Base-by-base conservation (phyloP, 805 yeast species). In the Suhomyces emberorum region DNA sequence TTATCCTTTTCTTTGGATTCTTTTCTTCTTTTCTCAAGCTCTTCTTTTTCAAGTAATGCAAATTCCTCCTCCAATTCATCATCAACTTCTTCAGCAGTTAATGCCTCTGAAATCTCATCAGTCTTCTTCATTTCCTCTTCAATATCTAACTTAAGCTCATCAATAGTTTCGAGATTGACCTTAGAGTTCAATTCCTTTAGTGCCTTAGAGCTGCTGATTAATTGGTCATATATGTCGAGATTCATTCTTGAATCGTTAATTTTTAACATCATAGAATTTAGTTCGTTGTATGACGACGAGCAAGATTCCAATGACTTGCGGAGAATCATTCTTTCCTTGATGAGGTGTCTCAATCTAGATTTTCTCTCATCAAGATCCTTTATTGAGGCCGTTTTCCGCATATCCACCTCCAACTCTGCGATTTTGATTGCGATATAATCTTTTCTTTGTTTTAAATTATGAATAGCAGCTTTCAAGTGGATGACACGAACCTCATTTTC, bases 191-290 rank as follows among this genome's bases (percentile, higher is more conserved):
- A 44, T 15, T 44, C 42, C 12, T 51, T 40, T 39, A 68, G 54
- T 4, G 54, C 51, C 3, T 38, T 35, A 3, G 60, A 38, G 11
- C 69, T 55, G 5, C 51, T 43, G 14, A 47, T 42, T 37, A 67
- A 46, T 11, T 61, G 56, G 12, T 49, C 43, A 33, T 48, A 50
- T 4, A 63, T 37, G 14, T 45, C 42, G 1, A 46, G 39, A 39
- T 65, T 66, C 12, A 54, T 37, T 19, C 48, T 49, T 2, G 70
- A 63, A 11, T 68, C 67, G 42, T 66, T 55, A 12, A 68, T 64
- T 42, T 63, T 63, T 17, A 43, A 32, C 21, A 65, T 34, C 2
- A 65, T 46, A 11, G 41, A 29, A 1, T 37, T 37, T 23, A 68
- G 44, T 29, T 63, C 59, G 12, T 36, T 33, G 14, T 47, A 46